phyloP scores from a whole-genome alignment of 2,329 filamentous ascomycete species.

The Lachnellula cervina region DNA sequence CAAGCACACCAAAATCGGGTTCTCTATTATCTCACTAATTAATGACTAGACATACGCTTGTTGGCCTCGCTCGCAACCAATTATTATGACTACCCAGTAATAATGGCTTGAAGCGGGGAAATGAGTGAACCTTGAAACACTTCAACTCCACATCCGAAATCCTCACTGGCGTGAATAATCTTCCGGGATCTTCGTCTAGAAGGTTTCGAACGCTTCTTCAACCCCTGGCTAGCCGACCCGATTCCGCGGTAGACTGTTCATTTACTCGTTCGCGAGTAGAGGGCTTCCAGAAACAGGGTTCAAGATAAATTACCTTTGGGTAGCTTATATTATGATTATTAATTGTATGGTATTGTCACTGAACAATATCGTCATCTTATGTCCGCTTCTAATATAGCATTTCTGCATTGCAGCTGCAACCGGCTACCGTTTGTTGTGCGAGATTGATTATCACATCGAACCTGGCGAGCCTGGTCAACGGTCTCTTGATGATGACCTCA shows the following conservation, averaged over 20 bases:
- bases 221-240: conserved; percentile 13
- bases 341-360: too few species aligned
- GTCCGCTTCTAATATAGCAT: too few species aligned
- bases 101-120: neutral
- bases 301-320: too few species aligned
- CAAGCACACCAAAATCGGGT: conserved; percentile 11
- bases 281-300: neutral
- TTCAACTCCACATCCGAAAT: neutral
- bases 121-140: neutral
- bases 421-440: neutral
- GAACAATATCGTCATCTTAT: too few species aligned
- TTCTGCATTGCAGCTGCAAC: too few species aligned
- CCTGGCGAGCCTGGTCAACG: neutral
- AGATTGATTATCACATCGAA: neutral
- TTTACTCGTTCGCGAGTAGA: neutral
- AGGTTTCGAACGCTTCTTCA: conserved; percentile 12
- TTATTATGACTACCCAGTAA: too few species aligned
- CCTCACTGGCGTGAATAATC: neutral
- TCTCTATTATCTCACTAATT: conserved; percentile 1
- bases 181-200: conserved; percentile 9
- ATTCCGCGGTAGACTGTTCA: conserved; percentile 15
- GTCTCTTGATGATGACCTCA: neutral
- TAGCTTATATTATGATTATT: too few species aligned
- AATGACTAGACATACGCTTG: neutral
- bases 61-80: neutral